Base-by-base conservation (phyloP, 306 rosid genomes). In the Cicer chorassanicum region DNA sequence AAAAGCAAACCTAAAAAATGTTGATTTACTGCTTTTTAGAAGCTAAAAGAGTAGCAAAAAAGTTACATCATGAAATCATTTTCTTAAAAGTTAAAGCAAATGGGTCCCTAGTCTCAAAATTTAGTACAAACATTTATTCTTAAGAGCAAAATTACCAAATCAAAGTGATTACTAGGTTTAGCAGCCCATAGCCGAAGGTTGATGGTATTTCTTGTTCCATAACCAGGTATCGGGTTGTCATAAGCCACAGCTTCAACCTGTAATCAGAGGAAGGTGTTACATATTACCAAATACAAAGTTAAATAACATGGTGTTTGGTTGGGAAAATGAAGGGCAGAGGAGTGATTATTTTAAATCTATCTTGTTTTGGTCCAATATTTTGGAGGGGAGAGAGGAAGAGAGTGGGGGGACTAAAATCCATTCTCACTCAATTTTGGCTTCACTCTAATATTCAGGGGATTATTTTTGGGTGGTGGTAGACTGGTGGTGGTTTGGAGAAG, bases 201-300 rank as follows among this genome's bases (percentile, higher is more conserved):
- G 81, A 88, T 81, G 56, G 96, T 83, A 73, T 88, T 90, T 68
- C 88, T 88, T 43, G 96, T 90, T 83, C 92, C 92, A 21, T 90
- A 88, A 75, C 96, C 96, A 74, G 92, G 92, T 73, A 90, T 88
- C 12, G 92, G 96, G 79, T 88, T 86, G 82, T 90, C 92, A 83
- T 90, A 90, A 46, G 96, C 96, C 75, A 90, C 90, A 78, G 92
- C 96, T 84, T 90, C 95, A 70, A 90, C 90, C 95, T 90, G 77
- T 15, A 68, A 71, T 71, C 24, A 43, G 77, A 74, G 38, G 46
- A 76, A 71, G 46, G 46, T 38, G 44, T 43, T 43, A 70, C 67
- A 16, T 24, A 45, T 60, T 50, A 75, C 67, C 76, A 80, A 66
- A 63, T 53, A 74, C 34, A 36, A 59, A 77, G 75, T 70, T 76